A percentile compares a stretch with the other conserved stretches of the same genome.
phyloP scores from a whole-genome alignment of 192 early-diverging fungal genomes.

The Mortierella claussenii region DNA sequence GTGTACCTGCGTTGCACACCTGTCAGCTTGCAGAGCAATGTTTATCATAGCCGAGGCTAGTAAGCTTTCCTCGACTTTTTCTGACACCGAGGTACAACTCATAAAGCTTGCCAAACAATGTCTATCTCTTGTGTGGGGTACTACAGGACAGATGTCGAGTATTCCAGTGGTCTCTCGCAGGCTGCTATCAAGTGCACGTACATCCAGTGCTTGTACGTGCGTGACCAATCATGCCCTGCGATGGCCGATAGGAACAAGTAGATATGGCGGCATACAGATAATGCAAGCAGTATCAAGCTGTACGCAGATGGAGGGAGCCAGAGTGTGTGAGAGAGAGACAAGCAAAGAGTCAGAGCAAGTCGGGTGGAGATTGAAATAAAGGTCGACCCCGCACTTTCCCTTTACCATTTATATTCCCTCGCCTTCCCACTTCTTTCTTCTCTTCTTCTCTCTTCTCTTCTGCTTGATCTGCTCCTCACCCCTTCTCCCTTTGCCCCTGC shows the following conservation, averaged over 20 bases:
- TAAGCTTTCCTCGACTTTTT: background rate
- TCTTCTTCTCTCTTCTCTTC: constrained; percentile 17
- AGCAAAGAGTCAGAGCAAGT: constrained; percentile 15
- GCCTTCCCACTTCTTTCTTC: background rate
- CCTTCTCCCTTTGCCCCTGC: background rate
- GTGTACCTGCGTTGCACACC: too few species aligned
- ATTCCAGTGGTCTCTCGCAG: background rate
- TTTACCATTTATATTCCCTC: constrained; percentile 3
- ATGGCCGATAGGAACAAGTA: background rate
- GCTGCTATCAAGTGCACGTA: background rate
- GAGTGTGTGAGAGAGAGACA: background rate
- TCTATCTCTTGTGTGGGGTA: too few species aligned
- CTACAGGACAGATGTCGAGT: too few species aligned
- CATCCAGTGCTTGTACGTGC: background rate
- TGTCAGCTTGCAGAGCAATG: too few species aligned
- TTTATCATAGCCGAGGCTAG: too few species aligned
- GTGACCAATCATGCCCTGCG: background rate
- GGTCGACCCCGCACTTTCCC: constrained; percentile 44
- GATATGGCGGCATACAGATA: background rate
- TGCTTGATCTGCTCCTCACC: constrained; percentile 21
- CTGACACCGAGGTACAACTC: background rate
- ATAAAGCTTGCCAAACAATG: background rate
- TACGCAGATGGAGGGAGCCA: background rate
- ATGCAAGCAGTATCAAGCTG: background rate
- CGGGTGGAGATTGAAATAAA: background rate